Evolutionary conservation across 176 grass and related monocot species (phyloP).

Genomic region (Dactylis glomerata): DNA sequence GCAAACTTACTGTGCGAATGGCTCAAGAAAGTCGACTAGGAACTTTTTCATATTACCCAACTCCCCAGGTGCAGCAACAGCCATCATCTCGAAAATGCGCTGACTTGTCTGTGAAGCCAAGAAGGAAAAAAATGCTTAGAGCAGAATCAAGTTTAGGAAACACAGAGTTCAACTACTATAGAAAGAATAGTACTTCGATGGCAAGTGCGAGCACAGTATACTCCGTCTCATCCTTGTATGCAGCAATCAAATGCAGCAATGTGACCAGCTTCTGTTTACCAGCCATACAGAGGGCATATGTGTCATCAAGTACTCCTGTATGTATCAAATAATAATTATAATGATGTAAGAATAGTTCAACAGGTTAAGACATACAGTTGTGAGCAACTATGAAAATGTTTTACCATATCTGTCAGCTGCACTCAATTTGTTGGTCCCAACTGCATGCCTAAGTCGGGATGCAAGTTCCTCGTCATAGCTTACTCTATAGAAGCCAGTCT

Average conservation of each 20-base stretch:
- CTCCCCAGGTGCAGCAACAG: constrained; percentile 76
- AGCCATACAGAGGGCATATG: constrained; percentile 79
- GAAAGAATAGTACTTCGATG: constrained; percentile 48
- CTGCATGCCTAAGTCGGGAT: constrained; percentile 57
- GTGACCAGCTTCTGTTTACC: constrained; percentile 75
- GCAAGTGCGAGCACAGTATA: constrained; percentile 70
- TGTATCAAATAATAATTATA: constrained; percentile 31
- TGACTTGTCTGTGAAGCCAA: constrained; percentile 56
- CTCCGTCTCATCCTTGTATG: constrained; percentile 74
- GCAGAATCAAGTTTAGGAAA: not conserved
- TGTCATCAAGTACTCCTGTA: constrained; percentile 91
- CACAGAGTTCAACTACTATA: not conserved
- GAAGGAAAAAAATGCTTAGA: constrained; percentile 27
- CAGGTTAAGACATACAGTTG: not conserved
- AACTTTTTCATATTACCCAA: constrained; percentile 69
- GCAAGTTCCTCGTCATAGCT: constrained; percentile 83
- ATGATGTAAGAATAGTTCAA: constrained; percentile 26
- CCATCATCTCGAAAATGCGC: constrained; percentile 47
- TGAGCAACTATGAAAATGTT: constrained; percentile 15
- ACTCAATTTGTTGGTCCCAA: constrained; percentile 65
- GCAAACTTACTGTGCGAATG: constrained; percentile 63
- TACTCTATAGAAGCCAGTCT: constrained; percentile 92
- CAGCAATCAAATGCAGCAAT: constrained; percentile 69
- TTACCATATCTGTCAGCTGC: constrained; percentile 88
- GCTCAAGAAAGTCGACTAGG: constrained; percentile 69